Conservation (phyloP, 148 eudicot species). For the Chenopodium berlandieri region DNA sequence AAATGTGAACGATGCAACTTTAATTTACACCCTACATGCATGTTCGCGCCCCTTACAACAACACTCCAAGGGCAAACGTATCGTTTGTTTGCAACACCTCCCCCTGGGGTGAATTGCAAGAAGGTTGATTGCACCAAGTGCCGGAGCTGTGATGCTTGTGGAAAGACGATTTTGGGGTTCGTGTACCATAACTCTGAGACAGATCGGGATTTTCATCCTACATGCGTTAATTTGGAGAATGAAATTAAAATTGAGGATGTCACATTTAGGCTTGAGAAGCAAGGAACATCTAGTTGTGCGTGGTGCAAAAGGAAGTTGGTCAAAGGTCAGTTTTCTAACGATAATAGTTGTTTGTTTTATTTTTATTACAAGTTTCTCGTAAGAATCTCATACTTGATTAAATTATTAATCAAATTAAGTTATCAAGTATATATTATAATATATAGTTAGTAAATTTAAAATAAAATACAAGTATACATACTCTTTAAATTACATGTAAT, state of each 20-base stretch:
- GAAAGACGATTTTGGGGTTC: constrained; percentile 17
- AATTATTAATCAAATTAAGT: too few relatives aligned
- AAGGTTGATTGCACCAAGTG: constrained; percentile 2
- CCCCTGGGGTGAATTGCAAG: background rate
- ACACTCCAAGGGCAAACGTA: background rate
- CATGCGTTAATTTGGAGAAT: constrained; percentile 10
- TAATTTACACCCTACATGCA: constrained; percentile 8
- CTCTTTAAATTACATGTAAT: too few relatives aligned
- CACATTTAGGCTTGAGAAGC: constrained; percentile 14
- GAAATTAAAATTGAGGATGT: constrained; percentile 16
- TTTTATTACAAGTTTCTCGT: too few relatives aligned
- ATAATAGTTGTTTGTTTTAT: too few relatives aligned
- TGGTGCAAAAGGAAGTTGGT: background rate
- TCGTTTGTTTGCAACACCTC: background rate
- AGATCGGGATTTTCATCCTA: constrained; percentile 23
- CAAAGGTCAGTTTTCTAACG: background rate
- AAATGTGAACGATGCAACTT: constrained; percentile 1
- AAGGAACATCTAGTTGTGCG: background rate
- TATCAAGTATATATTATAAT: too few relatives aligned
- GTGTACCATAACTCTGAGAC: constrained; percentile 14
- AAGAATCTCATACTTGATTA: too few relatives aligned
- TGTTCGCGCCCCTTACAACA: background rate
- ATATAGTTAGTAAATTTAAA: too few relatives aligned
- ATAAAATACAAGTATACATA: too few relatives aligned
- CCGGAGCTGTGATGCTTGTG: constrained; percentile 27